These are phyloP conservation scores for Rauvolfia tetraphylla DNA, from an alignment of 257 asterid genomes.

Conservation along the genomic window DNA sequence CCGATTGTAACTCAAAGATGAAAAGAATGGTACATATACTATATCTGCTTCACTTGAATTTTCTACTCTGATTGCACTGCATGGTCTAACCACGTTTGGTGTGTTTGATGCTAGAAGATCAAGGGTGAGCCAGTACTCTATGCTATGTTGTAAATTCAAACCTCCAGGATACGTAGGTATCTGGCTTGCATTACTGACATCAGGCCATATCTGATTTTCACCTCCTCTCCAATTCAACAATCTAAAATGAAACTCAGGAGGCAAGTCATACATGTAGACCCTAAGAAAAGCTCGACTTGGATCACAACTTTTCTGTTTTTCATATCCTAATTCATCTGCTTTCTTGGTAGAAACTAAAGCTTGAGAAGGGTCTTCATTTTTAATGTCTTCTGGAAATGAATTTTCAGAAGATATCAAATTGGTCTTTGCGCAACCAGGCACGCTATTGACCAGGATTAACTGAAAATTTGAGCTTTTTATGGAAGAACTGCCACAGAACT, in stretches of 20 bases:
- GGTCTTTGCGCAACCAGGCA: slow-evolving; percentile 29
- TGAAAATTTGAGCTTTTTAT: slow-evolving; percentile 35
- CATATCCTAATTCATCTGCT: slow-evolving; percentile 17
- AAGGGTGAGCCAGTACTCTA: slow-evolving; percentile 76
- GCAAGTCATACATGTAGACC: slow-evolving; percentile 76
- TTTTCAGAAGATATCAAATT: slow-evolving; percentile 15
- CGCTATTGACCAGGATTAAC: slow-evolving; percentile 27
- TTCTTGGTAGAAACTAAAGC: slow-evolving; percentile 7
- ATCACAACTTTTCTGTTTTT: slow-evolving; percentile 30
- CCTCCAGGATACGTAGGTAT: slow-evolving; percentile 80
- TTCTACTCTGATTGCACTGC: slow-evolving; percentile 53
- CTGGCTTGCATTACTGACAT: slow-evolving; percentile 22
- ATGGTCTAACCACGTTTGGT: slow-evolving; percentile 44
- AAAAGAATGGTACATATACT: slow-evolving; percentile 67
- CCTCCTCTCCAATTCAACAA: slow-evolving; percentile 53
- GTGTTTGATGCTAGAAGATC: slow-evolving; percentile 65
- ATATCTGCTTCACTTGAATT: slow-evolving; percentile 57
- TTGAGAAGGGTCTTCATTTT: slow-evolving; percentile 15
- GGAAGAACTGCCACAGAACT: slow-evolving; percentile 34
- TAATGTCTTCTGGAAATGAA: slow-evolving; percentile 7
- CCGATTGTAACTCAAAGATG: slow-evolving; percentile 74
- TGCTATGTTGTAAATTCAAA: slow-evolving; percentile 67
- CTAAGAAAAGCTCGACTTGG: slow-evolving; percentile 41
- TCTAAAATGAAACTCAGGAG: slow-evolving; percentile 76
- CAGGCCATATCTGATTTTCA: slow-evolving; percentile 59